Evolutionary conservation across 176 grass and related monocot genomes (phyloP), one percentile per base, ranked within the genome.

Genomic region (Phoenix roebelenii): DNA sequence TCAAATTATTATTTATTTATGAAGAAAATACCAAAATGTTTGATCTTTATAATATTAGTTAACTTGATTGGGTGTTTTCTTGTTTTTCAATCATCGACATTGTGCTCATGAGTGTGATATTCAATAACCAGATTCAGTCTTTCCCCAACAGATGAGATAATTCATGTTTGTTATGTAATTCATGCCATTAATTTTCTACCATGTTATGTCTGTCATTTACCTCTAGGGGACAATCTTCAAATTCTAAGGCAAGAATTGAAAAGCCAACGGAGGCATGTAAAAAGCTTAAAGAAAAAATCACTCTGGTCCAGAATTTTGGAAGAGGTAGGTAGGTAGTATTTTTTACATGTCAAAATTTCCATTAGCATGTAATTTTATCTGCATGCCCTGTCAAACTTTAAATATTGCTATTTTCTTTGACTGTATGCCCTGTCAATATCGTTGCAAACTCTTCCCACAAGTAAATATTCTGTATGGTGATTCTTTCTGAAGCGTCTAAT

Each of bases 241-340:
- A 80, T 98, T 64, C 68, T 85, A 51, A 84, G 66, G 63, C 79
- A 85, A 60, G 93, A 92, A 55, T 57, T 98, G 51, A 98, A 92
- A 73, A 83, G 29, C 51, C 93, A 98, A 92, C 79, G 55, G 65
- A 88, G 76, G 60, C 83, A 92, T 64, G 93, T 98, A 22, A 92
- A 89, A 61, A 89, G 67, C 68, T 83, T 98, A 77, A 85, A 98
- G 78, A 98, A 83, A 80, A 83, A 81, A 83, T 92, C 93, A 81
- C 76, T 98, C 52, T 98, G 93, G 93, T 85, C 84, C 55, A 92
- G 76, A 61, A 85, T 70, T 55, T 71, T 98, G 60, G 93, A 98
- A 83, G 78, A 89, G 28, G 92, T 97, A 67, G 49, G 73, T 57
- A 76, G 25, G 9, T 63, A 57, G 55, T 61, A 22, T 54, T 71